Evolutionary conservation across 2,329 filamentous ascomycete genomes (phyloP), one percentile per base, ranked within the genome.

Genomic region (Microsporum canis): DNA sequence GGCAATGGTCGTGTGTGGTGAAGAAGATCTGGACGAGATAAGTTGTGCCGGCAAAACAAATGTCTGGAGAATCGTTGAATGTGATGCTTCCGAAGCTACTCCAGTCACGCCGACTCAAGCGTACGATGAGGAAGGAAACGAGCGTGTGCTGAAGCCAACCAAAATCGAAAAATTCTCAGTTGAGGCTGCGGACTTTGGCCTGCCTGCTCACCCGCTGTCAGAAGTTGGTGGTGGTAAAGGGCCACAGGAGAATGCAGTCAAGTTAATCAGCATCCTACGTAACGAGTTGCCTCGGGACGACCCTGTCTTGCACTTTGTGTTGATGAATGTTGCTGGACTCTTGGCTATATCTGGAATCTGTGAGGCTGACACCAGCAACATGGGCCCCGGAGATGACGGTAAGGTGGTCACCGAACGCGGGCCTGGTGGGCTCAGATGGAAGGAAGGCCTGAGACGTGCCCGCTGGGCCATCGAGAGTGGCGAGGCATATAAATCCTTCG

Each of bases 11-110:
- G 88, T 97, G 17, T 99, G 92, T 71, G 94, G 94, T 49, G 87
- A 88, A 66, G 95, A 97, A 76, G 90, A 97, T 68, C 84, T 99
- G 34, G 94, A 99, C 71, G 94, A 99, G 77, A 84, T 99, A 64
- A 94, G 88, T 68, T 96, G 92, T 67, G 94, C 92, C 0, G 92
- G 94, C 0, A 80, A 81, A 39, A 95, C 91, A 1, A 85, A 88
- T 69, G 96, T 91, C 81, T 99, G 94, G 94, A 85, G 85, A 75
- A 76, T 96, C 31, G 78, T 77, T 3, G 80, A 81, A 63, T 74
- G 77, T 58, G 70, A 76, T 1, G 79, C 80, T 69, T 72, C 79
- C 3, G 71, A 69, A 10, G 49, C 49, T 29, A 38, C 34, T n/a
- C 55, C 55, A 0, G 79, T 75, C 63, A 68, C 71, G 31, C 68